phyloP scores from a whole-genome alignment of 441 rosid species.

The Pelargonium fulgidum region DNA sequence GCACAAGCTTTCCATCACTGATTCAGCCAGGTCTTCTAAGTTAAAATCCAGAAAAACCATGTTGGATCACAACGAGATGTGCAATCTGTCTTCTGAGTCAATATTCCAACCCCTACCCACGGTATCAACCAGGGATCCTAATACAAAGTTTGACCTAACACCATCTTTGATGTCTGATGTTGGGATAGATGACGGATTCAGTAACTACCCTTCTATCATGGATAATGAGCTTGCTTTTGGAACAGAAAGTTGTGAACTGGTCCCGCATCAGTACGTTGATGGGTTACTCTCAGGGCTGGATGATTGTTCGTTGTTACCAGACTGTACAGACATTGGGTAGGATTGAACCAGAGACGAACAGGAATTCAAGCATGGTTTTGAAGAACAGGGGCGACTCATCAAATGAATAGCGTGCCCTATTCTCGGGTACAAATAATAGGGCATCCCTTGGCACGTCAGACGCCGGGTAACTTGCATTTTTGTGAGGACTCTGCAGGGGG shows the following conservation, averaged over 20 bases:
- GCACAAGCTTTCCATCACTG: conserved; percentile 56
- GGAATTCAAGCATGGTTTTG: conserved; percentile 4
- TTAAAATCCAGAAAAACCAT: conserved; percentile 54
- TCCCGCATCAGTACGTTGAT: conserved; percentile 44
- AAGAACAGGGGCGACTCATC: conserved; percentile 16
- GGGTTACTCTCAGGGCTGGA: conserved; percentile 55
- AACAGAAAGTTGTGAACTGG: conserved; percentile 23
- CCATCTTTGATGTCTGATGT: conserved; percentile 26
- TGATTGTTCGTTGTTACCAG: conserved; percentile 50
- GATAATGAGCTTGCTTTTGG: conserved; percentile 36
- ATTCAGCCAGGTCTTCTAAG: conserved; percentile 50
- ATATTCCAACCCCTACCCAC: conserved; percentile 25
- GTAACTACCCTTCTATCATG: conserved; percentile 16
- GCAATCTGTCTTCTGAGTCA: conserved; percentile 30
- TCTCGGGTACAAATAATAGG: conserved; percentile 10
- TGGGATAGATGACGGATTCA: conserved; percentile 23
- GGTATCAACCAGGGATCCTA: conserved; percentile 37
- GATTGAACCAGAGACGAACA: conserved; percentile 10
- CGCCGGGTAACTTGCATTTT: neutral
- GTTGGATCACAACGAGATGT: conserved; percentile 32
- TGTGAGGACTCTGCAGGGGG: conserved; percentile 1
- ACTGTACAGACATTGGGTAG: conserved; percentile 59
- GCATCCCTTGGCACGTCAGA: conserved; percentile 1
- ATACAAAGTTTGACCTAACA: conserved; percentile 44
- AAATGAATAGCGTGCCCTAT: conserved; percentile 11